These are phyloP conservation scores for Vachellia collinsii DNA, from an alignment of 306 rosid genomes.

Conservation along the genomic window DNA sequence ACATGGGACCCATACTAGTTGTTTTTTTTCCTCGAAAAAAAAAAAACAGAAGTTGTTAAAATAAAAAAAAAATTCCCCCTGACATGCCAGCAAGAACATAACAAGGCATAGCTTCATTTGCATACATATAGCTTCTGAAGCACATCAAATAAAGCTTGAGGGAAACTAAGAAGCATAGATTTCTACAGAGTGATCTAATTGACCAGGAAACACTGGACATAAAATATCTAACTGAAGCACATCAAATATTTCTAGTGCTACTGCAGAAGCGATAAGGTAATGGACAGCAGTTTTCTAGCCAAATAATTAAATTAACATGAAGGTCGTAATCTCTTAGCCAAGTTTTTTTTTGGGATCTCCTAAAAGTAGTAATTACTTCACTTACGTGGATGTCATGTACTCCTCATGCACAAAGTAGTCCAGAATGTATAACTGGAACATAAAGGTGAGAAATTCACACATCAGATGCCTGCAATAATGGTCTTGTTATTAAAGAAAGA, in stretches of 20 bases:
- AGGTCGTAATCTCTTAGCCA: slow-evolving; percentile 2
- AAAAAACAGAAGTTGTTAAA: neutral
- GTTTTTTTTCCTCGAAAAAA: neutral
- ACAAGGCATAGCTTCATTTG: neutral
- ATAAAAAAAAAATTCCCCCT: neutral
- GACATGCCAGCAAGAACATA: neutral
- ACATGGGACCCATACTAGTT: neutral
- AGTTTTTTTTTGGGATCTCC: neutral
- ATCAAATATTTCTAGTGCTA: slow-evolving; percentile 9
- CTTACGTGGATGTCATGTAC: slow-evolving; percentile 99
- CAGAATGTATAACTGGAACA: slow-evolving; percentile 76
- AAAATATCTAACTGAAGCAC: slow-evolving; percentile 2
- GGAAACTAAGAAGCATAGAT: slow-evolving; percentile 1
- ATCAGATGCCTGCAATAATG: slow-evolving; percentile 10
- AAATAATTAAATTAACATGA: slow-evolving; percentile 20
- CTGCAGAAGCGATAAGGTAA: slow-evolving; percentile 23
- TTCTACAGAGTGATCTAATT: neutral
- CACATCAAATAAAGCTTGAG: neutral
- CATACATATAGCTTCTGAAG: no score
- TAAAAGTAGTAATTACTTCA: slow-evolving; percentile 35
- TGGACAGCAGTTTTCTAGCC: neutral
- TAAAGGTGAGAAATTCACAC: slow-evolving; percentile 29
- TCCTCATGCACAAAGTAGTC: slow-evolving; percentile 94
- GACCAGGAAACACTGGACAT: slow-evolving; percentile 8
- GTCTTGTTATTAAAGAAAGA: slow-evolving; percentile 10